These are phyloP conservation scores for Vanderwaltozyma yarrowii DNA, from an alignment of 805 yeast species.

Conservation along the genomic window DNA sequence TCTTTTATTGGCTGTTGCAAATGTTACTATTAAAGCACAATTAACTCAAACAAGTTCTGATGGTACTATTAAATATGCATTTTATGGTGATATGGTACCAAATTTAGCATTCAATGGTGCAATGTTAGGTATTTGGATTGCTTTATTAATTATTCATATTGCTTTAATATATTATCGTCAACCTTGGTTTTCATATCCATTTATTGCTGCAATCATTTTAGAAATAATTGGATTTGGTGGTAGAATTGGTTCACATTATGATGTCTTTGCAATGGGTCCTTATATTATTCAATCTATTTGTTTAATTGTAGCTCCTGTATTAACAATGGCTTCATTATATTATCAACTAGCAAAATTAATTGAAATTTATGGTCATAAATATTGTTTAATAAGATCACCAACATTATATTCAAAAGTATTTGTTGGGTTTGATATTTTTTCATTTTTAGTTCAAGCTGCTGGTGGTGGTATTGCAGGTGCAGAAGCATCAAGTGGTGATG, in stretches of 20 bases:
- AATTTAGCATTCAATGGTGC: constrained; percentile 47
- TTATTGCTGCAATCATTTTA: constrained; percentile 44
- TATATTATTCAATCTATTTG: constrained; percentile 58
- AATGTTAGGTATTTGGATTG: constrained; percentile 44
- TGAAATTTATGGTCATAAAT: constrained; percentile 48
- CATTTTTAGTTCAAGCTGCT: constrained; percentile 56
- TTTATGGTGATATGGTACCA: constrained; percentile 40
- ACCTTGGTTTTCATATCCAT: constrained; percentile 56
- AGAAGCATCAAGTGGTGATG: constrained; percentile 27
- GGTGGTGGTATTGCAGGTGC: constrained; percentile 69
- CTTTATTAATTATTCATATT: constrained; percentile 36
- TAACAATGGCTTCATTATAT: constrained; percentile 78
- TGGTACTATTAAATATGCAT: background rate
- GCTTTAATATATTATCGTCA: constrained; percentile 40
- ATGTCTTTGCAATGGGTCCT: constrained; percentile 28
- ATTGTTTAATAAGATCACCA: constrained; percentile 33
- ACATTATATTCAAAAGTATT: constrained; percentile 44
- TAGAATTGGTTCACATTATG: constrained; percentile 37
- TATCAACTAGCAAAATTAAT: constrained; percentile 57
- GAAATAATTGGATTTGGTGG: constrained; percentile 65
- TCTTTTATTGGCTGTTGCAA: too few species aligned
- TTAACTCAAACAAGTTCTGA: background rate
- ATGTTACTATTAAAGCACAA: too few species aligned
- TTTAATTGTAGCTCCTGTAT: constrained; percentile 72
- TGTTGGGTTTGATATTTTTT: constrained; percentile 51